These are phyloP conservation scores for Colletotrichum lentis DNA, from an alignment of 2,329 filamentous ascomycete species.

Conservation along the genomic window DNA sequence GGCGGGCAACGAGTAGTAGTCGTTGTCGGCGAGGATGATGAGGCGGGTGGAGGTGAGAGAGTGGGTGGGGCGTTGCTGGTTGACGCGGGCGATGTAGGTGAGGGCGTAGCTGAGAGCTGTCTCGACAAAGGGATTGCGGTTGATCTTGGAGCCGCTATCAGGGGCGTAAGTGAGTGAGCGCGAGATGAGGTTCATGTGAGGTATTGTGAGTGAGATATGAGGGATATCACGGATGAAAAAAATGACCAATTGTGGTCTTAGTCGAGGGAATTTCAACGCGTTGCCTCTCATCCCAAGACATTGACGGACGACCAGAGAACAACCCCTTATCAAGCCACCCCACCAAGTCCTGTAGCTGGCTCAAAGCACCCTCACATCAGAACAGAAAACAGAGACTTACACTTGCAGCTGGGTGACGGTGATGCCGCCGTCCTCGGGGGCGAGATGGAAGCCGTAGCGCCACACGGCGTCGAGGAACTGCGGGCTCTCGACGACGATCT, in stretches of 20 bases:
- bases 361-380: conserved; percentile 1
- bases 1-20: conserved; percentile 83
- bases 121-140: conserved; percentile 85
- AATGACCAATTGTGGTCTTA: not conserved
- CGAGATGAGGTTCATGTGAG: not conserved
- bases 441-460: conserved; percentile 82
- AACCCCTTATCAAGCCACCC: conserved; percentile 1
- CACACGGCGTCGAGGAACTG: conserved; percentile 89
- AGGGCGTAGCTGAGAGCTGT: conserved; percentile 87
- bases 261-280: not conserved
- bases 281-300: not conserved
- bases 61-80: conserved; percentile 49
- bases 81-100: conserved; percentile 73
- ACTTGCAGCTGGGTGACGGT: conserved; percentile 79
- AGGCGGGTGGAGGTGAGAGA: conserved; percentile 75
- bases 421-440: conserved; percentile 78
- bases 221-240: not conserved
- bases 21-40: conserved; percentile 91
- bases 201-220: not conserved
- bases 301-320: not conserved
- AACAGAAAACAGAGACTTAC: conserved; percentile 63
- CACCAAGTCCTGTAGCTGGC: not conserved
- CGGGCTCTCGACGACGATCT: conserved; percentile 88
- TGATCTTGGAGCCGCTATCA: conserved; percentile 33
- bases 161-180: conserved; percentile 11